A percentile compares a stretch with the other conserved stretches of the same genome.
Conservation (phyloP, 164 flowering plant genomes). For the Buxus sempervirens region DNA sequence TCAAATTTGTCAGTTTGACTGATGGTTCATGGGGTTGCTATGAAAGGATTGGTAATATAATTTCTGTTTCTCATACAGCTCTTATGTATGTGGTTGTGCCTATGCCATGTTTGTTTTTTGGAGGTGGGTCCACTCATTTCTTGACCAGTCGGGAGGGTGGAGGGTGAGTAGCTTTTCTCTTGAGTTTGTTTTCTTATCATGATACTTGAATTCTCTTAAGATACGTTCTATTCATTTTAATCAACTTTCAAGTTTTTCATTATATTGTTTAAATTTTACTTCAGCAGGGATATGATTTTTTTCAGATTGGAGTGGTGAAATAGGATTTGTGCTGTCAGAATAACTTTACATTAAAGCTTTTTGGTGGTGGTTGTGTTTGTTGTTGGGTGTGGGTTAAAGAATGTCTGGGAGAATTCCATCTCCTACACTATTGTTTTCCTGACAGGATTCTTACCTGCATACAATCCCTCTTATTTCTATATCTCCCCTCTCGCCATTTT, state of each 20-base stretch:
- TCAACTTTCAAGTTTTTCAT: no score
- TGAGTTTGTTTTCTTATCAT: not conserved
- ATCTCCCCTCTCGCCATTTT: not conserved
- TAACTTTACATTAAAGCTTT: no score
- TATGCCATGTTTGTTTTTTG: conserved; percentile 96
- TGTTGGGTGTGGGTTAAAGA: no score
- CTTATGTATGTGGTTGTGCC: conserved; percentile 95
- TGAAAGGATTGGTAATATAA: conserved; percentile 5
- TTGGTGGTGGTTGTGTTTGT: no score
- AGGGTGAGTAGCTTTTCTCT: conserved; percentile 51
- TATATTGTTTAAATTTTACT: no score
- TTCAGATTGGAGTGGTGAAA: no score
- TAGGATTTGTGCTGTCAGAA: no score
- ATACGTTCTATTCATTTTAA: no score
- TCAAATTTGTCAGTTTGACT: not conserved
- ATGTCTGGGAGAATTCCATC: no score
- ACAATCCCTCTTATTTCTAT: not conserved
- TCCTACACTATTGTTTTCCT: no score
- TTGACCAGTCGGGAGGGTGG: conserved; percentile 91
- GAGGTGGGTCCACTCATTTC: conserved; percentile 91
- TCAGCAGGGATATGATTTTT: no score
- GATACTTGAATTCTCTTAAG: not conserved
- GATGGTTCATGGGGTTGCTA: not conserved
- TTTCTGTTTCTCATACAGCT: conserved; percentile 40
- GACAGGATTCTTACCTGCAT: no score